Evolutionary conservation across 768 basidiomycete genomes (phyloP), one percentile per base, ranked within the genome.

Genomic region (Sporobolomyces pararoseus): DNA sequence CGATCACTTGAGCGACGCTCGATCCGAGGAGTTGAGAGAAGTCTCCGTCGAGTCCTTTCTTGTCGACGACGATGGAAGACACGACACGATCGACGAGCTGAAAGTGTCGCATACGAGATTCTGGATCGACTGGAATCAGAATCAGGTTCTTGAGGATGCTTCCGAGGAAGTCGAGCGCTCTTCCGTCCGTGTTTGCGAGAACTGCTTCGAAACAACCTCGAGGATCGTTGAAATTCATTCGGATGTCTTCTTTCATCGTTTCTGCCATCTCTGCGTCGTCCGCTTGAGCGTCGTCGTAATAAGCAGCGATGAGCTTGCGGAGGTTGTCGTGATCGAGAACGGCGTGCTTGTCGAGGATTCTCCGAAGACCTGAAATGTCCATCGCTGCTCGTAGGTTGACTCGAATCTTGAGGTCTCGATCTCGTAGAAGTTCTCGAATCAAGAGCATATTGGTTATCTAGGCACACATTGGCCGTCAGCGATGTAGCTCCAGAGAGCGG

Each of bases 121-220:
- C 87, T 7, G 88, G 90, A 74, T 97, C 91, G 75, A 91, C 89
- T 63, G 89, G 86, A 73, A 98, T 89, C 73, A 98, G 85, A 25
- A 97, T 83, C 65, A 99, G 79, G 80, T 97, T 93, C 77, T 92
- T 91, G 85, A 98, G 85, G 79, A 92, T 89, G n/a, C 91, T 90
- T 49, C 94, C 82, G 78, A 99, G 89, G 78, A 94, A 87, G 71
- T 89, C 87, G 74, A 84, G 83, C 9, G 93, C 92, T 67, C 85
- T 86, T 50, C 88, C 88, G 68, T 86, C 83, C n/a, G 88, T 87
- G 78, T 85, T 88, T n/a, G 85, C 81, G 71, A 85, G 84, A 54
- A 99, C 83, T 3, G 89, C 89, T 62, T 87, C 86, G 81, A 89
- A 95, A 37, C 97, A 87, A 77, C 97, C 93, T 75, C 88, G 85